phyloP scores from a whole-genome alignment of 192 early-diverging fungal genomes.

The Dissophora ornata region DNA sequence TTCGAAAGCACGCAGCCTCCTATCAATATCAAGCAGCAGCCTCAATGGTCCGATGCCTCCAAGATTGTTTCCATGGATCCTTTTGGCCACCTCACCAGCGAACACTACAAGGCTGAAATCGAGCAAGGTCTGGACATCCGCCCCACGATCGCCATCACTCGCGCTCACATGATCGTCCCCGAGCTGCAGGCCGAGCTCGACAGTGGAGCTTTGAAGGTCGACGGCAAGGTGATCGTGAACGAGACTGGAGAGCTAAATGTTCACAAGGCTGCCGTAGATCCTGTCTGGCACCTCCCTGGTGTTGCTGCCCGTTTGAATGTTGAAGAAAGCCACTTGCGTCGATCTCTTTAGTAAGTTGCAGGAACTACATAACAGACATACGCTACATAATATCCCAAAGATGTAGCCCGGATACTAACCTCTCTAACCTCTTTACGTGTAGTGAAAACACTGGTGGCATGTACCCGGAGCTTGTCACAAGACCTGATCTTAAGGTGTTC shows the following conservation, averaged over 20 bases:
- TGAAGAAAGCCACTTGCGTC: conserved; percentile 83
- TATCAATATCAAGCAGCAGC: conserved; percentile 80
- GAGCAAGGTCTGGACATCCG: conserved; percentile 83
- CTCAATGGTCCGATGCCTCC: conserved; percentile 82
- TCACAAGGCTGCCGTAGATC: conserved; percentile 93
- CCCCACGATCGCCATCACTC: conserved; percentile 92
- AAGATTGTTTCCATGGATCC: conserved; percentile 97
- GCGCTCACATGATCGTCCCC: conserved; percentile 94
- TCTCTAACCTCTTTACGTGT: conserved; percentile 2
- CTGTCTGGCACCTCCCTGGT: conserved; percentile 95
- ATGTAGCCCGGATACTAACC: no score
- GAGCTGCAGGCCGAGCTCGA: conserved; percentile 84
- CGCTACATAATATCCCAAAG: no score
- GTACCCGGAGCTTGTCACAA: conserved; percentile 95
- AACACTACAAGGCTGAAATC: conserved; percentile 70
- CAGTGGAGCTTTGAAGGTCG: conserved; percentile 72
- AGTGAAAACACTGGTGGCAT: conserved; percentile 93
- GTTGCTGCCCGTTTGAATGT: conserved; percentile 91
- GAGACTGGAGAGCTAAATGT: conserved; percentile 84
- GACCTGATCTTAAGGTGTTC: conserved; percentile 93
- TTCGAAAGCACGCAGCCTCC: conserved; percentile 90
- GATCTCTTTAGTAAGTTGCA: conserved; percentile 80
- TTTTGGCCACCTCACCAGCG: conserved; percentile 84
- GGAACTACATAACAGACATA: background rate
- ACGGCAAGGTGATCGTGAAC: conserved; percentile 87